Conservation (phyloP, 2,329 filamentous ascomycete species). For the Cercospora citrullina region DNA sequence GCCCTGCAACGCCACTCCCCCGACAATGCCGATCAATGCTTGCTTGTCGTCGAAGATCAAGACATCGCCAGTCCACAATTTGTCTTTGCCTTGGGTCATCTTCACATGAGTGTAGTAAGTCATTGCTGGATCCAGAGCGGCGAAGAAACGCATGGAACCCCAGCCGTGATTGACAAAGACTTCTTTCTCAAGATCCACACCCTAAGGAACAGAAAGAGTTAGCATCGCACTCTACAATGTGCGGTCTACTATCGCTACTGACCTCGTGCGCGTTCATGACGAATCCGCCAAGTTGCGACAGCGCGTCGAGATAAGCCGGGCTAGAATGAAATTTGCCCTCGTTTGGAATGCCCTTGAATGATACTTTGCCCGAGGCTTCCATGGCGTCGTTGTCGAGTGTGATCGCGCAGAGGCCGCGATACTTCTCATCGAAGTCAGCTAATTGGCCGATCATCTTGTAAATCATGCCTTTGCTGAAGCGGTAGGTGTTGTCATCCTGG, state of each 20-base stretch:
- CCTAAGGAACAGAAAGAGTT: neutral
- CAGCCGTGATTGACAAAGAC: slow-evolving; percentile 42
- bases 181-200: slow-evolving; percentile 34
- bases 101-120: slow-evolving; percentile 39
- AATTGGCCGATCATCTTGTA: slow-evolving; percentile 23
- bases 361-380: slow-evolving; percentile 38
- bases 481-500: slow-evolving; percentile 28
- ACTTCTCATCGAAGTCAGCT: slow-evolving; percentile 29
- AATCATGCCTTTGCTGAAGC: slow-evolving; percentile 21
- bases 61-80: slow-evolving; percentile 43
- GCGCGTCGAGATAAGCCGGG: slow-evolving; percentile 42
- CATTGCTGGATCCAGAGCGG: slow-evolving; percentile 30
- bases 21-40: slow-evolving; percentile 30
- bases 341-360: slow-evolving; percentile 20
- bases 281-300: slow-evolving; percentile 37
- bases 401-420: slow-evolving; percentile 43
- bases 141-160: slow-evolving; percentile 32
- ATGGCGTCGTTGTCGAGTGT: slow-evolving; percentile 38
- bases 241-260: neutral
- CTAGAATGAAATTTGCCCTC: slow-evolving; percentile 24
- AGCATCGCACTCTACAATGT: neutral
- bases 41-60: slow-evolving; percentile 32
- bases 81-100: slow-evolving; percentile 34
- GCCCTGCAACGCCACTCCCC: slow-evolving; percentile 30
- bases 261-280: slow-evolving; percentile 29